Evolutionary conservation across 1,284 basidiomycete genomes (phyloP), one percentile per base, ranked within the genome.

Genomic region (Cystobasidium sp.): DNA sequence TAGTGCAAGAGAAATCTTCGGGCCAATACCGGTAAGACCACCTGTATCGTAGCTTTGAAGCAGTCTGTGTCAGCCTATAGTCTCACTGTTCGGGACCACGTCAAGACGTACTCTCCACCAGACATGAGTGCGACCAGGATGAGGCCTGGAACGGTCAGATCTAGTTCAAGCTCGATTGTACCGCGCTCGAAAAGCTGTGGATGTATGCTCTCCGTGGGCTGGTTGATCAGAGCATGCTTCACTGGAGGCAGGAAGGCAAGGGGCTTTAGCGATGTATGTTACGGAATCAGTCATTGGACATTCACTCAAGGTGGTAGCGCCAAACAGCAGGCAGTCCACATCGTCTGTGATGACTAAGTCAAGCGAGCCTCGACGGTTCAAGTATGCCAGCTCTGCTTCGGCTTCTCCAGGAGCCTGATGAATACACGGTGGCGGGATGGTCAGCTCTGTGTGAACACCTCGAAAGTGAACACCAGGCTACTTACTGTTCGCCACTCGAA

Each of bases 371-470:
- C 89, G 87, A 4, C 85, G 84, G 78, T 93, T 94, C 76, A 98
- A 85, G 75, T 90, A 90, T 0, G 96, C 96, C 0, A 99, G 85
- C 80, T 99, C 96, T 0, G 96, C 96, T 82, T 99, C 96, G 0
- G 96, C 96, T 82, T 98, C 96, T 12, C 93, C 96, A 0, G 92
- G 92, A 6, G 96, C 96, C 88, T 73, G 43, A 22, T 22, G 0
- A n/a, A 39, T 24, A 66, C 91, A 75, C 24, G 62, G 37, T 41
- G 16, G 55, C 75, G 52, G 6, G 65, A 51, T 37, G 12, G 24
- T 37, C 14, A 22, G 14, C 31, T 41, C 18, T 49, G n/a, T 18
- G 7, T 51, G 46, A 12, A 6, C 14, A 1, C 53, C 1, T 24
- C n/a, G 4, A 16, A 37, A 44, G 7, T 20, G 24, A n/a, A 2